Percentiles rank a stretch among this genome's conserved stretches.
Evolutionary conservation across 2,329 filamentous ascomycete genomes (phyloP).

Genomic region (Ciborinia camelliae): DNA sequence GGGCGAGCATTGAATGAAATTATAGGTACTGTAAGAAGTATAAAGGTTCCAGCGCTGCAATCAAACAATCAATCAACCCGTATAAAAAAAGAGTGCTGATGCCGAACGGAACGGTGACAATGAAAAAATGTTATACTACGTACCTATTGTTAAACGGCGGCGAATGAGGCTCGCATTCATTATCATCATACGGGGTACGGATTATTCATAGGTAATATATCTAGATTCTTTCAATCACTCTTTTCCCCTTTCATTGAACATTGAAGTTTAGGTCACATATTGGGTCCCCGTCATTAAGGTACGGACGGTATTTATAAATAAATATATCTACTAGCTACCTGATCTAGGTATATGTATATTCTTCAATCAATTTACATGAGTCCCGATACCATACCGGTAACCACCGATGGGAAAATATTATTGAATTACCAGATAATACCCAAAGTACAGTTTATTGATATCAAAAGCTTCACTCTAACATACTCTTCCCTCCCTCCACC

Average conservation of each 20-base stretch:
- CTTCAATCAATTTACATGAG: neutral
- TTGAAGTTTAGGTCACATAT: neutral
- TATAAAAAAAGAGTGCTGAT: neutral
- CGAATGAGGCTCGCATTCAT: neutral
- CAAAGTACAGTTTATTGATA: too few species aligned
- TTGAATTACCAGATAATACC: too few species aligned
- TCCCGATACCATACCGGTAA: too few species aligned
- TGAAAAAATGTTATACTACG: too few species aligned
- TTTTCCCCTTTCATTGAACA: neutral
- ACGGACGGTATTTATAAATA: neutral
- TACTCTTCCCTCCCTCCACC: too few species aligned
- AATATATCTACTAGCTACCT: too few species aligned
- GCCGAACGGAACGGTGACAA: neutral
- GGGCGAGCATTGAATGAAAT: neutral
- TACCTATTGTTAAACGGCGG: neutral
- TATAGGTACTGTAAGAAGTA: neutral
- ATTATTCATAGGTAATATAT: too few species aligned
- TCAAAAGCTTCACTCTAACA: too few species aligned
- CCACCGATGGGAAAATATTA: too few species aligned
- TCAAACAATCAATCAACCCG: neutral
- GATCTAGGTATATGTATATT: neutral
- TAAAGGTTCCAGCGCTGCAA: neutral
- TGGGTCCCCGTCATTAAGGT: too few species aligned
- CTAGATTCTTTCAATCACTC: too few species aligned
- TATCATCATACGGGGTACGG: neutral